Conservation (phyloP, 805 yeast species). For the Candida mattraensis region DNA sequence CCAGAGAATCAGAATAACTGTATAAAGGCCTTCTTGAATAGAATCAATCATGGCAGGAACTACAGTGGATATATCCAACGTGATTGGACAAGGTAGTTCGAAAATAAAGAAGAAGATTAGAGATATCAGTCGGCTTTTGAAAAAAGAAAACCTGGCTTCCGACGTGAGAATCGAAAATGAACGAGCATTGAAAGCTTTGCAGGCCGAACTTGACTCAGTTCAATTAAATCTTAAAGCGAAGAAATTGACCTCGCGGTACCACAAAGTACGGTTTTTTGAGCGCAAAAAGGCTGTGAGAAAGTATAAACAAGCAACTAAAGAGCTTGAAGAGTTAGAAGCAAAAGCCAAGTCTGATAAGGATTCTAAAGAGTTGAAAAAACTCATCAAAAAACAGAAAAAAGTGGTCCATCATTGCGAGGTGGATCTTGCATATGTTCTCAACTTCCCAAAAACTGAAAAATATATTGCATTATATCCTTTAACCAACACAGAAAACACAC, state of each 20-base stretch:
- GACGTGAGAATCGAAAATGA: constrained; percentile 50
- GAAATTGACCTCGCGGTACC: constrained; percentile 66
- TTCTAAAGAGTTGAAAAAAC: constrained; percentile 27
- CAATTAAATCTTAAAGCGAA: constrained; percentile 41
- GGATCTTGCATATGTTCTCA: constrained; percentile 71
- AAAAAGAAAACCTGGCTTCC: constrained; percentile 55
- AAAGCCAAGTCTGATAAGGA: constrained; percentile 27
- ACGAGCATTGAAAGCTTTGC: constrained; percentile 46
- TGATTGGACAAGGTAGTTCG: constrained; percentile 35
- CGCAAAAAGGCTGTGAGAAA: constrained; percentile 77
- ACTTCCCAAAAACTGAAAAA: constrained; percentile 77
- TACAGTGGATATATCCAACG: constrained; percentile 32
- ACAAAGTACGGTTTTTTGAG: constrained; percentile 91
- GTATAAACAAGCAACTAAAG: constrained; percentile 52
- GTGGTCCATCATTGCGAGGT: constrained; percentile 55
- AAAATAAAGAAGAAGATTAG: constrained; percentile 83
- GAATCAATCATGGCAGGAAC: no score
- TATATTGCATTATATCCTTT: constrained; percentile 76
- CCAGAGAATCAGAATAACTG: no score
- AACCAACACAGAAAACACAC: constrained; percentile 29
- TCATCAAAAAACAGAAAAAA: constrained; percentile 42
- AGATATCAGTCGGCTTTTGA: constrained; percentile 73
- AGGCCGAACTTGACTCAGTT: constrained; percentile 44
- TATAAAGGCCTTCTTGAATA: no score
- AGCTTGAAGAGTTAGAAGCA: constrained; percentile 36